A percentile compares a stretch with the other conserved stretches of the same genome.
These are phyloP conservation scores for Emmonsiellopsis sp. DNA, from an alignment of 2,329 filamentous ascomycete genomes.

Conservation along the genomic window DNA sequence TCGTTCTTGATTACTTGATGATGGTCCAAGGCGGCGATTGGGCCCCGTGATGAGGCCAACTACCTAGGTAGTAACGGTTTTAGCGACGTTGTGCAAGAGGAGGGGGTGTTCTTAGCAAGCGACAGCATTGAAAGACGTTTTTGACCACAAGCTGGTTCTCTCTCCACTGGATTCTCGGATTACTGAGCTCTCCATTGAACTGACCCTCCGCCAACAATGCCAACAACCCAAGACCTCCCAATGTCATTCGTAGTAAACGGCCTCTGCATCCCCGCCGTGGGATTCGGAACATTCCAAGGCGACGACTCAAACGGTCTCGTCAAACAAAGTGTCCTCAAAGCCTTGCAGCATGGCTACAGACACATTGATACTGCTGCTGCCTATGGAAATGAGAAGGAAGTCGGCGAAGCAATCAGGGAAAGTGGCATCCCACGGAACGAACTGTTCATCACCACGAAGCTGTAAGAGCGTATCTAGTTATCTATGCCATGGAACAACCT, in stretches of 20 bases:
- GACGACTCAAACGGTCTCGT: constrained; percentile 23
- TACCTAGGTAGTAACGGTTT: no score
- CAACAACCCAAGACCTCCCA: neutral
- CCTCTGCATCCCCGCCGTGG: neutral
- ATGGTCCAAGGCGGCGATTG: neutral
- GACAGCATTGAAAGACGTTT: neutral
- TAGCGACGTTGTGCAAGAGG: no score
- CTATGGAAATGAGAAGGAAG: constrained; percentile 58
- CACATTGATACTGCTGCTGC: constrained; percentile 45
- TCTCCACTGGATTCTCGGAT: neutral
- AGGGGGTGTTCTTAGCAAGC: no score
- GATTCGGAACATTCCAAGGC: constrained; percentile 8
- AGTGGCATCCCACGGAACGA: constrained; percentile 56
- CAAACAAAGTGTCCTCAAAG: constrained; percentile 39
- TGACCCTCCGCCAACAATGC: neutral
- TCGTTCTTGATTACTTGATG: neutral
- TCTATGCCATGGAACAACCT: constrained; percentile 44
- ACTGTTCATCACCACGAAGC: constrained; percentile 58
- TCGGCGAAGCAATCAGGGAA: constrained; percentile 55
- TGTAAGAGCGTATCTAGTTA: constrained; percentile 44
- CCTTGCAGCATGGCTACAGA: constrained; percentile 42
- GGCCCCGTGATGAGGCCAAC: no score
- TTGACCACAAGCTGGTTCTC: no score
- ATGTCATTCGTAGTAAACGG: neutral
- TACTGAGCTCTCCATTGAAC: neutral